Evolutionary conservation across 2,329 filamentous ascomycete genomes (phyloP).

Genomic region (Pseudogymnoascus sp.): DNA sequence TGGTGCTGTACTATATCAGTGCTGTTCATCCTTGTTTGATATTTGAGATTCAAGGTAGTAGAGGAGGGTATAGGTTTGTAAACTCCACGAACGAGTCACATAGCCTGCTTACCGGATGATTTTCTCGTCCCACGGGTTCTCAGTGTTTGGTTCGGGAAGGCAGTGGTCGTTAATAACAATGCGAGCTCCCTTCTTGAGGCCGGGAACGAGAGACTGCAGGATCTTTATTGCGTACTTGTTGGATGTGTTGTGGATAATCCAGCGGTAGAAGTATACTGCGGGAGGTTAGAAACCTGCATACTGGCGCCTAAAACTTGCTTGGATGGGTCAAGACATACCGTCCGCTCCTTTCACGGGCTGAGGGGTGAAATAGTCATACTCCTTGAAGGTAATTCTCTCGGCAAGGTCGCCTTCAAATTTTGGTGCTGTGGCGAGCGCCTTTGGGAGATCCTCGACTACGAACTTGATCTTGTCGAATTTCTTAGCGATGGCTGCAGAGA

Average conservation of each 20-base stretch:
- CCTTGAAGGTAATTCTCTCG: constrained; percentile 23
- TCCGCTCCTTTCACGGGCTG: constrained; percentile 39
- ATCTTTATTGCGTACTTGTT: constrained; percentile 35
- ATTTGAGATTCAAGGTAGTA: background rate
- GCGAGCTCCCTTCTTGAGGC: constrained; percentile 46
- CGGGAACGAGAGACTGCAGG: constrained; percentile 42
- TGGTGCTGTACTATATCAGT: constrained; percentile 26
- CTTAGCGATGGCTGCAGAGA: constrained; percentile 46
- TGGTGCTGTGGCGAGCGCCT: constrained; percentile 41
- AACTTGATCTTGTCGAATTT: constrained; percentile 44
- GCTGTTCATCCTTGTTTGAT: background rate
- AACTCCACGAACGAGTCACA: background rate
- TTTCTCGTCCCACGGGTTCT: constrained; percentile 39
- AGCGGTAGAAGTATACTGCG: constrained; percentile 37
- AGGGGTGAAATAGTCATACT: constrained; percentile 38
- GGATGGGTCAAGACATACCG: constrained; percentile 27
- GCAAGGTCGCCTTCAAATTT: constrained; percentile 32
- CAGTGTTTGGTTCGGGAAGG: constrained; percentile 32
- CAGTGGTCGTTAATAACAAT: constrained; percentile 38
- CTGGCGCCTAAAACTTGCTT: no score
- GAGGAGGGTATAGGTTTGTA: background rate
- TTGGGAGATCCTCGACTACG: constrained; percentile 45
- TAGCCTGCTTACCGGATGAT: constrained; percentile 27
- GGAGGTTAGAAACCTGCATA: background rate
- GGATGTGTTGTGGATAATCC: constrained; percentile 42